Conservation (phyloP, 495 filamentous ascomycete species). For the Penicillium tannophilum region DNA sequence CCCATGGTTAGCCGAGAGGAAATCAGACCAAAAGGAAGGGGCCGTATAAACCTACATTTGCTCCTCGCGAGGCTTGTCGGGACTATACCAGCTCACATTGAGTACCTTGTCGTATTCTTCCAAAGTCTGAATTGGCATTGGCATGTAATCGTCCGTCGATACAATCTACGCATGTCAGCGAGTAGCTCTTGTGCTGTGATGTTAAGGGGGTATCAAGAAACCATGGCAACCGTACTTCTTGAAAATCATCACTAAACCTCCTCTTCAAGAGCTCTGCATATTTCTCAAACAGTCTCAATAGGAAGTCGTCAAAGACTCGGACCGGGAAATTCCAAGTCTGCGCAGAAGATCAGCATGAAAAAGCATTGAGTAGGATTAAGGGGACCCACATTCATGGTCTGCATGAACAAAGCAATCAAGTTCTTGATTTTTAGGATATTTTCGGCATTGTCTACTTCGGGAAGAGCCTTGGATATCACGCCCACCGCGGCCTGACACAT, state of each 20-base stretch:
- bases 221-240: constrained; percentile 59
- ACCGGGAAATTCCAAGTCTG: constrained; percentile 89
- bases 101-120: constrained; percentile 96
- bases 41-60: constrained; percentile 60
- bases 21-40: background rate
- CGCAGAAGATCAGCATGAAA: constrained; percentile 17
- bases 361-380: background rate
- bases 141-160: constrained; percentile 98
- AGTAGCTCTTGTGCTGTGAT: background rate
- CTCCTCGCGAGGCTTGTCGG: constrained; percentile 73
- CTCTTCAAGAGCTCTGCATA: constrained; percentile 90
- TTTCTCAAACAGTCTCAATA: constrained; percentile 85
- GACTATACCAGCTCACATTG: constrained; percentile 89
- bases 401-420: constrained; percentile 88
- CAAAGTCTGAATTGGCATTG: constrained; percentile 87
- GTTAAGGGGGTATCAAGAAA: background rate
- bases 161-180: constrained; percentile 65
- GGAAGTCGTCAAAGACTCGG: constrained; percentile 74
- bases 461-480: constrained; percentile 75
- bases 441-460: constrained; percentile 79
- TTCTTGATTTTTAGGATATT: constrained; percentile 88
- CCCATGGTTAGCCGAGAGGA: constrained; percentile 13
- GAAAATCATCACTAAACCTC: constrained; percentile 89
- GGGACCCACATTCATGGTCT: constrained; percentile 83
- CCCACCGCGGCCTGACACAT: constrained; percentile 88